These are phyloP conservation scores for Beauveria rudraprayagi DNA, from an alignment of 2,329 filamentous ascomycete species.

Conservation along the genomic window DNA sequence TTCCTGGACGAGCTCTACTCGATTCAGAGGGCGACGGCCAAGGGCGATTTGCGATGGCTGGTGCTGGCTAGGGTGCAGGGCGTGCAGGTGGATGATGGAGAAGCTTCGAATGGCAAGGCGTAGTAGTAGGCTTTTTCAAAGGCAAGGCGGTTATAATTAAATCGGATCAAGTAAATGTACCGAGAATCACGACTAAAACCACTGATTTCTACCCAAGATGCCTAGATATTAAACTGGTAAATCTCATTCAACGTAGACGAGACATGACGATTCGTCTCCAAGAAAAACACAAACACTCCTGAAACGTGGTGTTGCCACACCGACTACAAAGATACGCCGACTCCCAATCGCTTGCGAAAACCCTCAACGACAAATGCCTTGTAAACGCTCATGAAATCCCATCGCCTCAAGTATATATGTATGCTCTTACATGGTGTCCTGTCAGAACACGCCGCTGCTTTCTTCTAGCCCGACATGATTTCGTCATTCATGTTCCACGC, in stretches of 20 bases:
- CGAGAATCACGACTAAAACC: not conserved
- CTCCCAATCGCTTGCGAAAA: not conserved
- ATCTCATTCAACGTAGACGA: not conserved
- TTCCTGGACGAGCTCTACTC: conserved; percentile 66
- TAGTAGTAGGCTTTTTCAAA: no score
- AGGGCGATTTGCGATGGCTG: conserved; percentile 44
- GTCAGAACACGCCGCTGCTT: not conserved
- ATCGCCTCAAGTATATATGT: not conserved
- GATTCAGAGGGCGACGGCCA: conserved; percentile 39
- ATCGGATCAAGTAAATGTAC: not conserved
- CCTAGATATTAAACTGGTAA: not conserved
- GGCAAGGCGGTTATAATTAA: not conserved
- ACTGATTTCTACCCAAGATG: not conserved
- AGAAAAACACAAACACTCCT: not conserved
- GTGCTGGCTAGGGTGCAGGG: conserved; percentile 39
- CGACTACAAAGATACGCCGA: not conserved
- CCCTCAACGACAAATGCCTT: not conserved
- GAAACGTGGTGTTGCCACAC: not conserved
- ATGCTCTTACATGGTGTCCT: no score
- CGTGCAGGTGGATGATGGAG: conserved; percentile 21
- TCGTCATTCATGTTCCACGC: conserved; percentile 12
- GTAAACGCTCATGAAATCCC: not conserved
- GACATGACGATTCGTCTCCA: not conserved
- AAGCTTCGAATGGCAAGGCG: not conserved
- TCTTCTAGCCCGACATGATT: conserved; percentile 9